Conservation (phyloP, 352 stramenopile genomes). For the Phytophthora hibernalis region DNA sequence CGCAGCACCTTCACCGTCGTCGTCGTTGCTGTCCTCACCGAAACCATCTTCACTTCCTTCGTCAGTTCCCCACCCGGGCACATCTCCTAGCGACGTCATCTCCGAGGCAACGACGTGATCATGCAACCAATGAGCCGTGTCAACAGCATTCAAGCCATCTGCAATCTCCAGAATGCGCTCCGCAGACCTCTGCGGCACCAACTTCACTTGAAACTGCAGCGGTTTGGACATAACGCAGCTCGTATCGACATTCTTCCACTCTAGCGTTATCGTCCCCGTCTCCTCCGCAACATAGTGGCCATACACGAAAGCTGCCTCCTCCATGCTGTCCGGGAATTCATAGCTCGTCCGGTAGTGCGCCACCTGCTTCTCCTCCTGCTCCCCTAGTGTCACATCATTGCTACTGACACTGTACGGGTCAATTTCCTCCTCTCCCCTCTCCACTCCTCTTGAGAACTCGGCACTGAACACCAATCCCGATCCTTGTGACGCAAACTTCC, state of each 20-base stretch:
- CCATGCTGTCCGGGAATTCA: slow-evolving; percentile 19
- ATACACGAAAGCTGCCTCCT: slow-evolving; percentile 24
- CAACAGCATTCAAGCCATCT: slow-evolving; percentile 13
- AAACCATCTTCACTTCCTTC: slow-evolving; percentile 18
- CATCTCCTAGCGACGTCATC: slow-evolving; percentile 28
- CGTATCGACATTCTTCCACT: slow-evolving; percentile 57
- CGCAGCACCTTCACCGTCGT: slow-evolving; percentile 17
- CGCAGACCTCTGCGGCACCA: slow-evolving; percentile 23
- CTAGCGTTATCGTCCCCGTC: slow-evolving; percentile 36
- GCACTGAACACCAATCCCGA: slow-evolving; percentile 40
- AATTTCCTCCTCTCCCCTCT: neutral
- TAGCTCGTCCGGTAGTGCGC: slow-evolving; percentile 44
- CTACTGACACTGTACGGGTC: slow-evolving; percentile 39
- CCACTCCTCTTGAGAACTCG: slow-evolving; percentile 15
- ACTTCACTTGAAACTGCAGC: slow-evolving; percentile 41
- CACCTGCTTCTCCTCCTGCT: slow-evolving; percentile 23
- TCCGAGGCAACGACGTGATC: slow-evolving; percentile 26
- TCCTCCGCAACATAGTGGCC: slow-evolving; percentile 37
- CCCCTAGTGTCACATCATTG: neutral
- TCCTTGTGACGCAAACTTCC: slow-evolving; percentile 51
- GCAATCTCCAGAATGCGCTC: slow-evolving; percentile 18
- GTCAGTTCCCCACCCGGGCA: slow-evolving; percentile 27
- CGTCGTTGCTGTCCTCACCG: slow-evolving; percentile 5
- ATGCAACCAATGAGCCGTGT: slow-evolving; percentile 27
- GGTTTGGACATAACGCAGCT: slow-evolving; percentile 55